Evolutionary conservation across 257 asterid species (phyloP).

Genomic region (Gardenia jasminoides): DNA sequence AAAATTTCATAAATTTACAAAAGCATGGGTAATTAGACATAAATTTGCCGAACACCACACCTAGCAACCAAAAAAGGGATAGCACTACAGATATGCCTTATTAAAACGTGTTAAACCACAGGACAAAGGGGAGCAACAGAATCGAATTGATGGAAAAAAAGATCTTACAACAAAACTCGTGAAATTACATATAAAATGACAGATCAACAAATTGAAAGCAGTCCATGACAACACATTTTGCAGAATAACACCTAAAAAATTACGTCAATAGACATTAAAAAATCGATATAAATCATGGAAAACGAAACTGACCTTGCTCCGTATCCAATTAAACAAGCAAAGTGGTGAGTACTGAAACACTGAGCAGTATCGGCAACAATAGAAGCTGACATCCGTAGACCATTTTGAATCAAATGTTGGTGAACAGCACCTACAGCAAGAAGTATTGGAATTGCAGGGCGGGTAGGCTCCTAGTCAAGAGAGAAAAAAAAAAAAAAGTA

Average conservation of each 20-base stretch:
- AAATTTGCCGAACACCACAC: neutral
- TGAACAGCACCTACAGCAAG: constrained; percentile 99
- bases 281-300: neutral
- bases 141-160: neutral
- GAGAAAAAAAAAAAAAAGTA: too few species aligned
- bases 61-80: neutral
- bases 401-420: constrained; percentile 98
- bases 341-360: constrained; percentile 99
- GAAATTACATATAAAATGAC: neutral
- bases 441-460: constrained; percentile 97
- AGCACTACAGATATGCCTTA: neutral
- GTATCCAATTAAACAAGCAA: constrained; percentile 98
- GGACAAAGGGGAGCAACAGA: neutral
- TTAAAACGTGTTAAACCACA: neutral
- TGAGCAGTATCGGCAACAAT: constrained; percentile 98
- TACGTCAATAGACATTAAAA: constrained; percentile 6
- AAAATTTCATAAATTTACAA: too few species aligned
- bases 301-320: constrained; percentile 83
- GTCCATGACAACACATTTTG: neutral
- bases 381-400: constrained; percentile 96
- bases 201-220: neutral
- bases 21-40: neutral
- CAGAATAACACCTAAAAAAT: neutral
- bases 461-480: constrained; percentile 74
- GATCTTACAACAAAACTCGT: neutral